These are phyloP conservation scores for Elsinoe batatas DNA, from an alignment of 2,329 filamentous ascomycete genomes.

Conservation along the genomic window DNA sequence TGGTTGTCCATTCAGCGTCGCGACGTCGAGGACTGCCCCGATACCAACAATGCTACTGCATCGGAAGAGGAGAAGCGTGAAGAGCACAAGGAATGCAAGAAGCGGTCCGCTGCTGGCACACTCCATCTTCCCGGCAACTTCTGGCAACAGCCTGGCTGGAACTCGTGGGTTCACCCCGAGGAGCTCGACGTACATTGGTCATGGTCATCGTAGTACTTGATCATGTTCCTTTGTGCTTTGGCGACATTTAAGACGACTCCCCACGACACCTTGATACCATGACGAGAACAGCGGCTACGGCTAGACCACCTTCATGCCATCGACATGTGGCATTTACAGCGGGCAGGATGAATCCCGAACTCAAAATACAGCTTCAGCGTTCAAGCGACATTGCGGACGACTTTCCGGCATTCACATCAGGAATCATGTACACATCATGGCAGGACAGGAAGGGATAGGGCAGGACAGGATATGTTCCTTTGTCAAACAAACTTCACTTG, in stretches of 20 bases:
- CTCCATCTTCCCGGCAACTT: constrained; percentile 12
- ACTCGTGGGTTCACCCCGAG: constrained; percentile 12
- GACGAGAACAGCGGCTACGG: not conserved
- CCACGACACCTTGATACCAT: not conserved
- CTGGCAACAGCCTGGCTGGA: constrained; percentile 13
- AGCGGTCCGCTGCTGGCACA: constrained; percentile 5
- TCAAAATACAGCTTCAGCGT: not conserved
- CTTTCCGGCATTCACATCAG: not conserved
- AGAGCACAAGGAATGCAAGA: constrained; percentile 4
- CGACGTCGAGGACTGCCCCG: constrained; percentile 8
- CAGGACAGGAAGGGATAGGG: not conserved
- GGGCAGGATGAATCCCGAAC: not conserved
- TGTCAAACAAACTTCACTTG: not conserved
- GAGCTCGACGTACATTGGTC: constrained; percentile 4
- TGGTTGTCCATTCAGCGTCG: constrained; percentile 12
- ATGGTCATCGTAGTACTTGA: constrained; percentile 8
- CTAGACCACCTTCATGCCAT: not conserved
- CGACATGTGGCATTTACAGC: not conserved
- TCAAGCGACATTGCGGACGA: not conserved
- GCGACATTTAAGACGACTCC: not conserved
- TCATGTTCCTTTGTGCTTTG: not conserved
- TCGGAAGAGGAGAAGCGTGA: not conserved
- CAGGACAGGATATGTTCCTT: not conserved
- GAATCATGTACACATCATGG: not conserved
- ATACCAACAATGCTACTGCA: not conserved